Evolutionary conservation across 768 basidiomycete genomes (phyloP).

Genomic region (Xerocomellus amylosporus): DNA sequence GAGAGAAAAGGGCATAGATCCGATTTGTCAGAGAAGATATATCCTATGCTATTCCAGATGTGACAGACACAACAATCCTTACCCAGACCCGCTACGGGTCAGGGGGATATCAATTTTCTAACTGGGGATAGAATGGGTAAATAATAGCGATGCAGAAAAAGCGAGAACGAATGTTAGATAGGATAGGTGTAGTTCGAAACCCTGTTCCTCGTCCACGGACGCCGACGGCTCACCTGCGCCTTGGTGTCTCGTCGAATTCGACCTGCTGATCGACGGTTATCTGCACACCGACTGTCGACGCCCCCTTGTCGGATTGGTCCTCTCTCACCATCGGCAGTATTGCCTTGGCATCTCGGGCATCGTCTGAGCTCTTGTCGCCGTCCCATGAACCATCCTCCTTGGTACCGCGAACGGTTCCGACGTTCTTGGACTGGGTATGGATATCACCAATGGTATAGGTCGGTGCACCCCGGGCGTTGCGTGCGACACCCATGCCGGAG

Average conservation of each 20-base stretch:
- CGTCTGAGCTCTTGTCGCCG: constrained; percentile 41
- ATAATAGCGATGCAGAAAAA: background rate
- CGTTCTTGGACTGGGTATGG: constrained; percentile 47
- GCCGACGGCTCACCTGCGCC: constrained; percentile 12
- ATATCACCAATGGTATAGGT: constrained; percentile 49
- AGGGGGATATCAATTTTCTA: background rate
- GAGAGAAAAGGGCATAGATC: background rate
- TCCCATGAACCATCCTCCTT: constrained; percentile 42
- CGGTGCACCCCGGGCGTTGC: constrained; percentile 22
- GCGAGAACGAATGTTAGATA: background rate
- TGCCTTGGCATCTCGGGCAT: constrained; percentile 36
- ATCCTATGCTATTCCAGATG: constrained; percentile 10
- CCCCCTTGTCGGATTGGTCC: constrained; percentile 29
- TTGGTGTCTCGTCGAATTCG: constrained; percentile 42
- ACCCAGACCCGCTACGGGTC: background rate
- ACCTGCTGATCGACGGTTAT: constrained; percentile 57
- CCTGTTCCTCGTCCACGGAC: background rate
- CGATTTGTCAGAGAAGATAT: background rate
- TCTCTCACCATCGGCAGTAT: constrained; percentile 34
- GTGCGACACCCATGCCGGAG: constrained; percentile 19
- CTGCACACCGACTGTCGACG: no score
- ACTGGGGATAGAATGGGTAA: background rate
- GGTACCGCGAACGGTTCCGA: constrained; percentile 39
- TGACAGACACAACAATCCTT: no score
- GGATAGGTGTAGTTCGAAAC: background rate